Base-by-base conservation (phyloP, 2,329 filamentous ascomycete genomes). In the Exophiala oligosperma region DNA sequence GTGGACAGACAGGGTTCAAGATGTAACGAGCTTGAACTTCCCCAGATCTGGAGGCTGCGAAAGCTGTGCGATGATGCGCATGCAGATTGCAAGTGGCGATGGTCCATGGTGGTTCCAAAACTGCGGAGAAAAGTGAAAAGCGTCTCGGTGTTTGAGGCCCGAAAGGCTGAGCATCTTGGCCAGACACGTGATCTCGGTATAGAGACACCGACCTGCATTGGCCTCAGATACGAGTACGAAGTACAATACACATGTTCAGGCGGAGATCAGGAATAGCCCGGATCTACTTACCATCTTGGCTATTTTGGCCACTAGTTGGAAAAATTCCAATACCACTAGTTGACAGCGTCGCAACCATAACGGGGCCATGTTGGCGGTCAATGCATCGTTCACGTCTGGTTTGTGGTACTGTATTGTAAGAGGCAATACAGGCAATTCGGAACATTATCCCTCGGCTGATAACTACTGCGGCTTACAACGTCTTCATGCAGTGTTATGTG, bases 41-140 rank as follows among this genome's bases (percentile, higher is more conserved):
- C 51, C 51, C 51, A 12, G 51, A 47, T 53, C 51, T 44, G 40
- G 17, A 17, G 17, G 51, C 51, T 53, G 51, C 7, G 21, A 53
- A n/a, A 17, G n/a, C n/a, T 43, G 40, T 11, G 21, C 8, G 40
- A 7, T 43, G 40, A 23, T 43, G n/a, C 5, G 40, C 14, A 43
- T 23, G 14, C 40, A 17, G 40, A 43, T 35, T 35, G 32, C 32
- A 17, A 35, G 7, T 35, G 7, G 6, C 32, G 9, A 11, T 17
- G 40, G 21, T 43, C 40, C 17, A 14, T n/a, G n/a, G 40, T 43
- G 40, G 40, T n/a, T 8, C 38, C 32, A 9, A 11, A 11, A 43
- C 40, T 43, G 40, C 40, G 40, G 40, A 43, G 40, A 43, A 43
- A 17, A 7, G 17, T 9, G n/a, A 23, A 11, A 43, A n/a, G 40